Percentiles rank a stretch among this genome's conserved stretches.
phyloP scores from a whole-genome alignment of 1,284 basidiomycete genomes.

The Ganoderma leucocontextum region DNA sequence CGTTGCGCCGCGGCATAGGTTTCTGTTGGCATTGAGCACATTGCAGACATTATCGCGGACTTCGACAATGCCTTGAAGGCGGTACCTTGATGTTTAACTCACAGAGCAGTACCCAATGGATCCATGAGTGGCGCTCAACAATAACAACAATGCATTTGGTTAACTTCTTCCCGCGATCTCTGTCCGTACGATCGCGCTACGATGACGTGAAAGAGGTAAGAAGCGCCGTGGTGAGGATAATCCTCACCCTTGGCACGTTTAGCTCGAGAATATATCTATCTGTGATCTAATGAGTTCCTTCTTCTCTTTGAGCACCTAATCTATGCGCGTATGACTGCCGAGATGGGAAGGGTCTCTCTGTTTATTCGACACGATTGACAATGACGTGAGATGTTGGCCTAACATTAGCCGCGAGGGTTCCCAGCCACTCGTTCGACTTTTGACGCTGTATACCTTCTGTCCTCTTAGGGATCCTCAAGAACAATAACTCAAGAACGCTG shows the following conservation, averaged over 20 bases:
- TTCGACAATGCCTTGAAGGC: constrained; percentile 69
- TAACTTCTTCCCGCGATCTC: neutral
- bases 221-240: neutral
- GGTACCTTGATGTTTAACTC: constrained; percentile 27
- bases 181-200: neutral
- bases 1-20: constrained; percentile 47
- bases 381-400: constrained; percentile 4
- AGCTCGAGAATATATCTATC: neutral
- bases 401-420: neutral
- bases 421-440: neutral
- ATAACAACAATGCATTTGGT: neutral
- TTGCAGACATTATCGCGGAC: constrained; percentile 87
- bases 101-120: neutral
- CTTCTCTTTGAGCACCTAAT: neutral
- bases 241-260: neutral
- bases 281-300: neutral
- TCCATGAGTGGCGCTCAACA: neutral
- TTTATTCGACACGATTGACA: neutral
- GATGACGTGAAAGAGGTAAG: neutral
- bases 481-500: constrained; percentile 7
- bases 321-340: neutral
- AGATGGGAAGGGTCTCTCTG: neutral
- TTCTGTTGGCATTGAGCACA: constrained; percentile 84
- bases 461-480: neutral
- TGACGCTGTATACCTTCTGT: constrained; percentile 2